Evolutionary conservation across 345 rosid species (phyloP).

Genomic region (Acer yangbiense): DNA sequence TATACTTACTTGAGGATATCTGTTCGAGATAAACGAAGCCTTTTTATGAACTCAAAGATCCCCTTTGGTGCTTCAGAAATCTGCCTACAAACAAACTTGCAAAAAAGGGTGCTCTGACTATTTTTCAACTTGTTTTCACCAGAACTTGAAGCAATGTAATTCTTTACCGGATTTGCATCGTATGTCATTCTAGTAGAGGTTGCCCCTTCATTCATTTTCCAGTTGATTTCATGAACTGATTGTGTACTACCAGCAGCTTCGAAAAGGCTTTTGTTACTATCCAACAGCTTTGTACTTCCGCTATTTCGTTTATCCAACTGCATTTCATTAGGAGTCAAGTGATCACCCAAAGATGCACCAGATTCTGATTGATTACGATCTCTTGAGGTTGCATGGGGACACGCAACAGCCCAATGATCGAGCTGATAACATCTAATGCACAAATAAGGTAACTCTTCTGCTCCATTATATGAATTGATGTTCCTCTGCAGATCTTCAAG

Average conservation of each 20-base stretch:
- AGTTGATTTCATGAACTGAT: slow-evolving; percentile 13
- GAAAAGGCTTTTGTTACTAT: slow-evolving; percentile 8
- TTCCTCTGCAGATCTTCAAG: slow-evolving; percentile 55
- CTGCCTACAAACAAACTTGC: slow-evolving; percentile 22
- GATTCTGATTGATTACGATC: slow-evolving; percentile 15
- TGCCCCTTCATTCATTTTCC: slow-evolving; percentile 26
- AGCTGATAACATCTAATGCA: slow-evolving; percentile 73
- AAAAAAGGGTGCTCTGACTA: slow-evolving; percentile 17
- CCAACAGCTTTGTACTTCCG: slow-evolving; percentile 13
- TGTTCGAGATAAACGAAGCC: slow-evolving; percentile 70
- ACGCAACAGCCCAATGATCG: slow-evolving; percentile 78
- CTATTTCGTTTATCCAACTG: slow-evolving; percentile 31
- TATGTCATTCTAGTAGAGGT: slow-evolving; percentile 17
- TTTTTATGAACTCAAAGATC: slow-evolving; percentile 56
- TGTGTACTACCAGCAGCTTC: slow-evolving; percentile 9
- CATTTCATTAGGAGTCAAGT: slow-evolving; percentile 18
- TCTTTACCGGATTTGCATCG: slow-evolving; percentile 14
- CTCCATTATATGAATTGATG: slow-evolving; percentile 37
- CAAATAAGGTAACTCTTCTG: slow-evolving; percentile 43
- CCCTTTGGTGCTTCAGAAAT: slow-evolving; percentile 44
- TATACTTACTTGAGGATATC: slow-evolving; percentile 70
- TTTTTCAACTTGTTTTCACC: slow-evolving; percentile 31
- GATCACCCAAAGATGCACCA: slow-evolving; percentile 21
- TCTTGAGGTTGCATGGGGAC: slow-evolving; percentile 48
- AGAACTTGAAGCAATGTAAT: slow-evolving; percentile 45